Conservation (phyloP, 129 eudicot genomes). For the Centella asiatica region DNA sequence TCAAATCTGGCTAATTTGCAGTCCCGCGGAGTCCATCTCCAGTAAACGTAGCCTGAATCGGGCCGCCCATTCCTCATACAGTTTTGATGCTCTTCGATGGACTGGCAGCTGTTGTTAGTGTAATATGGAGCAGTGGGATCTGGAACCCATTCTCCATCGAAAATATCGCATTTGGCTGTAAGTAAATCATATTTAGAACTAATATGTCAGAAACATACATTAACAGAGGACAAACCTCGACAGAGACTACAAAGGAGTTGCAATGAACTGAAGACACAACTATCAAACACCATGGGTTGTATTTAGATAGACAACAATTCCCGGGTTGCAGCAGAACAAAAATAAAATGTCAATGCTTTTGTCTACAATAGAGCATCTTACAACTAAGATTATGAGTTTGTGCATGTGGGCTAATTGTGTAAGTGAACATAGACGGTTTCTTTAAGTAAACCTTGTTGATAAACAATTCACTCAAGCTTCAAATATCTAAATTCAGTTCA, state of each 20-base stretch:
- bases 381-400: too few species aligned
- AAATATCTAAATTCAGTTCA: neutral
- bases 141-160: constrained; percentile 62
- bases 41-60: constrained; percentile 51
- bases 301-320: neutral
- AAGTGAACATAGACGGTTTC: too few species aligned
- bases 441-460: neutral
- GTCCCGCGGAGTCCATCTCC: constrained; percentile 76
- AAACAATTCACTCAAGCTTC: neutral
- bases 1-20: constrained; percentile 49
- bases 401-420: too few species aligned
- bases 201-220: constrained; percentile 2
- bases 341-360: too few species aligned
- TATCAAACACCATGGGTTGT: neutral
- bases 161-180: constrained; percentile 50
- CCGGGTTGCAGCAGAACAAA: neutral
- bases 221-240: neutral
- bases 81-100: constrained; percentile 74
- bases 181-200: constrained; percentile 8
- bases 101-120: constrained; percentile 52
- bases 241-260: neutral
- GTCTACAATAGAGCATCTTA: too few species aligned
- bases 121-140: constrained; percentile 54
- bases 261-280: neutral
- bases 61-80: constrained; percentile 83